Percentiles rank a stretch among this genome's conserved stretches.
Conservation (phyloP, 345 rosid species). For the Kandelia obovata region DNA sequence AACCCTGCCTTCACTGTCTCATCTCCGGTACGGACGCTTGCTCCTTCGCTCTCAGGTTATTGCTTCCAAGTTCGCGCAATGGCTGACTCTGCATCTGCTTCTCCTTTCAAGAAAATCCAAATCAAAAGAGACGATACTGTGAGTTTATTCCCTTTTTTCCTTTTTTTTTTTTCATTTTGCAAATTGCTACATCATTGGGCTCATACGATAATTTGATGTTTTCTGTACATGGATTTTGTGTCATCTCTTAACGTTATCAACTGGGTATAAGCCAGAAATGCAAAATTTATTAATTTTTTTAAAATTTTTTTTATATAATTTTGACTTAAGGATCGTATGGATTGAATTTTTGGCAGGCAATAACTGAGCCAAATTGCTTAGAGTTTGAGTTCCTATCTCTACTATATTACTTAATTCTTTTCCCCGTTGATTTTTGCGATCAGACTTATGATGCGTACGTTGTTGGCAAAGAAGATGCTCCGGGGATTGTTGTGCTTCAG, state of each 20-base stretch:
- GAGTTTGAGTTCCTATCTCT: neutral
- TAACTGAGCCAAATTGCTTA: no score
- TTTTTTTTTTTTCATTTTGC: neutral
- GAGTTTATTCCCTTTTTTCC: conserved; percentile 19
- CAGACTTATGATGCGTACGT: conserved; percentile 90
- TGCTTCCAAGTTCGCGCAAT: conserved; percentile 54
- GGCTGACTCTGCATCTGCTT: conserved; percentile 51
- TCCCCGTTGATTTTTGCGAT: conserved; percentile 8
- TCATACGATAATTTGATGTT: neutral
- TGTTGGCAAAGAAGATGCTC: conserved; percentile 85
- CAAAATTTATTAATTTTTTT: neutral
- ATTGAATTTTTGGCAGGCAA: no score
- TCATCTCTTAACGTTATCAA: neutral
- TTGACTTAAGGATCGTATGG: neutral
- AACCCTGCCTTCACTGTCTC: neutral
- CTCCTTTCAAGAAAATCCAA: conserved; percentile 67
- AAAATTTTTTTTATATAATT: neutral
- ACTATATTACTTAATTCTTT: neutral
- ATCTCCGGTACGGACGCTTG: conserved; percentile 14
- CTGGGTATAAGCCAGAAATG: neutral
- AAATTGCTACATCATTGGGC: no score
- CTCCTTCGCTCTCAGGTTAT: conserved; percentile 18
- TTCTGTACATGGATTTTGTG: neutral
- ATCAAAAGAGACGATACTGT: conserved; percentile 84
- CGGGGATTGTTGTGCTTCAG: conserved; percentile 86